A percentile compares a stretch with the other conserved stretches of the same genome.
These are phyloP conservation scores for Silene vulgaris DNA, from an alignment of 179 eudicot species.

Conservation along the genomic window DNA sequence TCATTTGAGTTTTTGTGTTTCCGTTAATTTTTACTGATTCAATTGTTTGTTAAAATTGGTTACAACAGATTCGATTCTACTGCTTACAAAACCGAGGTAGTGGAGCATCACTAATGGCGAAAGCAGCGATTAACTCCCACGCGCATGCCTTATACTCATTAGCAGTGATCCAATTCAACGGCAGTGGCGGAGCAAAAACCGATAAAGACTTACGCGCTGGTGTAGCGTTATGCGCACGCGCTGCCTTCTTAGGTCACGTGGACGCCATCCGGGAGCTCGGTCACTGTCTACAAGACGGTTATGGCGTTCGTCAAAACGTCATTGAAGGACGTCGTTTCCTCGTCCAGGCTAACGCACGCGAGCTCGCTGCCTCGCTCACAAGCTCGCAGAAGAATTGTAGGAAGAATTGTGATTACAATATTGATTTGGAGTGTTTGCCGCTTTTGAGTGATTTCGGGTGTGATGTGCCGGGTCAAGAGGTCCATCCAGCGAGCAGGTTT, in stretches of 20 bases:
- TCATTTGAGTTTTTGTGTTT: background rate
- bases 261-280: constrained; percentile 66
- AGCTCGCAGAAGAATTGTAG: background rate
- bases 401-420: background rate
- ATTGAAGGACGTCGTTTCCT: constrained; percentile 51
- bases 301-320: constrained; percentile 48
- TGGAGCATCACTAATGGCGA: constrained; percentile 59
- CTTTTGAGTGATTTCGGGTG: constrained; percentile 54
- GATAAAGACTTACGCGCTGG: constrained; percentile 62
- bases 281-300: constrained; percentile 68
- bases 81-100: constrained; percentile 45
- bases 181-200: constrained; percentile 55
- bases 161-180: constrained; percentile 65
- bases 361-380: constrained; percentile 39
- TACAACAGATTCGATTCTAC: constrained; percentile 46
- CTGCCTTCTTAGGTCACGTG: constrained; percentile 58
- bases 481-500: constrained; percentile 51
- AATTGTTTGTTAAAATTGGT: background rate
- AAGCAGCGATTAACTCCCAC: constrained; percentile 54
- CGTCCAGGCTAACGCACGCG: constrained; percentile 60
- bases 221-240: constrained; percentile 58
- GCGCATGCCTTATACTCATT: constrained; percentile 50
- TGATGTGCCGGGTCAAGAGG: constrained; percentile 44
- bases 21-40: background rate
- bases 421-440: constrained; percentile 25